Percentiles rank a stretch among this genome's conserved stretches.
These are phyloP conservation scores for Calamus simplicifolius DNA, from an alignment of 176 grass and related monocot genomes.

Conservation along the genomic window DNA sequence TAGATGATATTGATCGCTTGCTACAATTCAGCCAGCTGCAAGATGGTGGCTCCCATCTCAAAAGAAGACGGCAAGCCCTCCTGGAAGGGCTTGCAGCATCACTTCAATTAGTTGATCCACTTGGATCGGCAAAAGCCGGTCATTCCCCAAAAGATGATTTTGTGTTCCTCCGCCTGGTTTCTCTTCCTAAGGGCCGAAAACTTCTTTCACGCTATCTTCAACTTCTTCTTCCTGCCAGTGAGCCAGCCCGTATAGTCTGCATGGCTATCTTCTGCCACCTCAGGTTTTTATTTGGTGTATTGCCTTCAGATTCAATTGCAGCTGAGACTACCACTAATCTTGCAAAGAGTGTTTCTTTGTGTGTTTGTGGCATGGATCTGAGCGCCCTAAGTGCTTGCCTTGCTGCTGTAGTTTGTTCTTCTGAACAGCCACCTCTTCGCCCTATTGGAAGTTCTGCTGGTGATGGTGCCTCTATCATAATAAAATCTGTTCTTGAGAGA, in stretches of 20 bases:
- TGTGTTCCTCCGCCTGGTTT: slow-evolving; percentile 65
- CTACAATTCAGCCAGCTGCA: slow-evolving; percentile 59
- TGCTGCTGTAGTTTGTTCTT: slow-evolving; percentile 73
- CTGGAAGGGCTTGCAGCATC: slow-evolving; percentile 60
- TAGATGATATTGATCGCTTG: slow-evolving; percentile 71
- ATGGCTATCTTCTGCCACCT: slow-evolving; percentile 78
- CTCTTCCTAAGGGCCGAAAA: slow-evolving; percentile 75
- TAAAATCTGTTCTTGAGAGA: slow-evolving; percentile 63
- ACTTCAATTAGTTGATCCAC: slow-evolving; percentile 69
- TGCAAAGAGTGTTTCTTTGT: slow-evolving; percentile 34
- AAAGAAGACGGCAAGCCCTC: slow-evolving; percentile 52
- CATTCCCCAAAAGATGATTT: slow-evolving; percentile 49
- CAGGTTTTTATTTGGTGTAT: slow-evolving; percentile 52
- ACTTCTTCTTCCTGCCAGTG: slow-evolving; percentile 38
- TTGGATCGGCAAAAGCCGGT: slow-evolving; percentile 36
- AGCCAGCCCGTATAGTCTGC: slow-evolving; percentile 50
- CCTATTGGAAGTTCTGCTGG: slow-evolving; percentile 53
- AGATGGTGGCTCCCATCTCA: slow-evolving; percentile 63
- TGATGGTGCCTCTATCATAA: slow-evolving; percentile 60
- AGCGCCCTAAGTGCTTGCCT: slow-evolving; percentile 68
- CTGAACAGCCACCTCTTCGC: slow-evolving; percentile 65
- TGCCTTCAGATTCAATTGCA: slow-evolving; percentile 37
- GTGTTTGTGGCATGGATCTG: slow-evolving; percentile 53
- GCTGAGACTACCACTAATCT: slow-evolving; percentile 36
- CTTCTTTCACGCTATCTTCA: slow-evolving; percentile 52